Evolutionary conservation across 805 yeast species (phyloP).

Genomic region (Groenewaldozyma salmanticensis): DNA sequence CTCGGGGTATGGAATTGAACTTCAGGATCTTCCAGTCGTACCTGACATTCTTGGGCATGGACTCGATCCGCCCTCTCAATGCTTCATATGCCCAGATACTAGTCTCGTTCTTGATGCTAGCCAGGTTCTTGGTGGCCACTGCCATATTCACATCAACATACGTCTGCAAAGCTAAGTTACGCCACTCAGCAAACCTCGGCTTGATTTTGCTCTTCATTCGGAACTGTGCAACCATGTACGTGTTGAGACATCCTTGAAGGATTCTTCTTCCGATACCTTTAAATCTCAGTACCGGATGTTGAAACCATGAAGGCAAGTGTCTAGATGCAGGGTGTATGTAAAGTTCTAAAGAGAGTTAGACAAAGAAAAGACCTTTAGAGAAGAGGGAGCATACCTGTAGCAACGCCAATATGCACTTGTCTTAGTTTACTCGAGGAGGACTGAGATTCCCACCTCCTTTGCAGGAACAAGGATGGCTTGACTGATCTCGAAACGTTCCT

Average conservation of each 20-base stretch:
- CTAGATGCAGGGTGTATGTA: conserved; percentile 44
- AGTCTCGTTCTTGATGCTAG: conserved; percentile 35
- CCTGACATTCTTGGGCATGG: conserved; percentile 47
- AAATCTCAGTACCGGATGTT: conserved; percentile 34
- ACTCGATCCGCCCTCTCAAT: conserved; percentile 39
- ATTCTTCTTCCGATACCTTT: conserved; percentile 48
- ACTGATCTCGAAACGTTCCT: too few relatives aligned
- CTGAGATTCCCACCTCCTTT: not conserved
- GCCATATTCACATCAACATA: conserved; percentile 73
- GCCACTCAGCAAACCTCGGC: conserved; percentile 69
- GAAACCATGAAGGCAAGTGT: conserved; percentile 35
- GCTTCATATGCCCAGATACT: conserved; percentile 60
- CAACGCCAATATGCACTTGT: not conserved
- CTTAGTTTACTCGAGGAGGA: not conserved
- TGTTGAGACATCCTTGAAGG: conserved; percentile 57
- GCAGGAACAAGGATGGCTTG: too few relatives aligned
- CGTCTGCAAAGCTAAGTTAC: conserved; percentile 69
- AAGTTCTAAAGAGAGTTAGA: conserved; percentile 20
- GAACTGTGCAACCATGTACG: conserved; percentile 49
- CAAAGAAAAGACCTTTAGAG: not conserved
- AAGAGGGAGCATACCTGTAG: too few relatives aligned
- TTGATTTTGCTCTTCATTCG: conserved; percentile 60
- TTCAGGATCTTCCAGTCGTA: conserved; percentile 71
- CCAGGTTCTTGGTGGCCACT: conserved; percentile 54
- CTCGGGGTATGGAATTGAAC: conserved; percentile 61